Evolutionary conservation across 2,329 filamentous ascomycete genomes (phyloP).

Genomic region (Diaporthe humulicola): DNA sequence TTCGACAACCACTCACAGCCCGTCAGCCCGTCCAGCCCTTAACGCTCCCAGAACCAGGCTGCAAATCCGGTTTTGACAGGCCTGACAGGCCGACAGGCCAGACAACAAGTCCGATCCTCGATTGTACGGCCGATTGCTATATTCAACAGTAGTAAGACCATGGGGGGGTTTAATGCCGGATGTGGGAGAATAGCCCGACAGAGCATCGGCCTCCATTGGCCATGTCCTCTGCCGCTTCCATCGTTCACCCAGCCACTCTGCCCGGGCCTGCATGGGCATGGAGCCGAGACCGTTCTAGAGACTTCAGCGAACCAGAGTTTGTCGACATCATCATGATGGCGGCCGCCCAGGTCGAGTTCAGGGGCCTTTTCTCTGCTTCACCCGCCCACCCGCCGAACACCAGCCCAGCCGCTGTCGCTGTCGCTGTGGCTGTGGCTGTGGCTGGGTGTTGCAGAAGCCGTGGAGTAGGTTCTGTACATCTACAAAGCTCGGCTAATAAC

Average conservation of each 20-base stretch:
- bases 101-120: constrained; percentile 11
- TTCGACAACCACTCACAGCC: constrained; percentile 30
- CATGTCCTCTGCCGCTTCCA: background rate
- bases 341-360: background rate
- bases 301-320: background rate
- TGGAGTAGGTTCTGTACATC: too few species aligned
- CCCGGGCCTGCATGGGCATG: background rate
- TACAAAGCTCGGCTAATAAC: too few species aligned
- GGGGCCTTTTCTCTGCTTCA: background rate
- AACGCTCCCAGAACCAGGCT: background rate
- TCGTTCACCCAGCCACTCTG: background rate
- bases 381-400: background rate
- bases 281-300: background rate
- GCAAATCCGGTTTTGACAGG: constrained; percentile 37
- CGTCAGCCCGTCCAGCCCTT: background rate
- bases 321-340: constrained; percentile 8
- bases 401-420: background rate
- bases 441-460: background rate
- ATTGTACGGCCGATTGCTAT: constrained; percentile 5
- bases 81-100: background rate
- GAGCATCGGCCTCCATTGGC: background rate
- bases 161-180: constrained; percentile 8
- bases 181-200: constrained; percentile 3
- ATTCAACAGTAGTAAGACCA: background rate
- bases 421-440: background rate